Conservation (phyloP, 371 early-diverging fungal genomes). For the Mortierella polycephala region DNA sequence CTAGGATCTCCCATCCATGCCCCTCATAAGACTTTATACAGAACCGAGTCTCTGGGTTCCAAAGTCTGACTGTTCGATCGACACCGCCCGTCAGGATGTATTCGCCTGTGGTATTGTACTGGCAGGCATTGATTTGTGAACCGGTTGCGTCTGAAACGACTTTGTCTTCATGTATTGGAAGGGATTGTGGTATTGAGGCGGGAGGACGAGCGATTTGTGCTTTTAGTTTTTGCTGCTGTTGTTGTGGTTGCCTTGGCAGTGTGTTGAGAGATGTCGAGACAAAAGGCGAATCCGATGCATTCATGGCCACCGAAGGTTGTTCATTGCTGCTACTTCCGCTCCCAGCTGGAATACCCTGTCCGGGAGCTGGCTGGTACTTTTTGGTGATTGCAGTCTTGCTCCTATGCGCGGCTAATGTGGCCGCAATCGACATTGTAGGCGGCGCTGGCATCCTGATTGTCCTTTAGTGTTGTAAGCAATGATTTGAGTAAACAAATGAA, state of each 20-base stretch:
- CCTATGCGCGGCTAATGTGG: slow-evolving; percentile 49
- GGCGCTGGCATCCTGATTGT: slow-evolving; percentile 21
- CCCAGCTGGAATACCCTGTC: background rate
- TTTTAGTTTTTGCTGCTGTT: background rate
- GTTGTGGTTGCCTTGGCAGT: background rate
- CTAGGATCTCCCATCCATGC: slow-evolving; percentile 89
- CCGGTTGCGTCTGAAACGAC: slow-evolving; percentile 45
- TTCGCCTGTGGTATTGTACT: slow-evolving; percentile 77
- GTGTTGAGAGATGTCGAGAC: background rate
- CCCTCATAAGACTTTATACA: slow-evolving; percentile 83
- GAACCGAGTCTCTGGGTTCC: slow-evolving; percentile 79
- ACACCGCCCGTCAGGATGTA: slow-evolving; percentile 84
- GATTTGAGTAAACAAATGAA: background rate
- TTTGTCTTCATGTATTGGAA: slow-evolving; percentile 40
- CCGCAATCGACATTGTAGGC: slow-evolving; percentile 43
- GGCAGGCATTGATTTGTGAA: slow-evolving; percentile 62
- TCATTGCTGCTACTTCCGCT: background rate
- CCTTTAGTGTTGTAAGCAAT: slow-evolving; percentile 1
- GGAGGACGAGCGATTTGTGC: background rate
- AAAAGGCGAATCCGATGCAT: background rate
- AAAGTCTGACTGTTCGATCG: slow-evolving; percentile 82
- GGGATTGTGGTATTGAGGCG: background rate
- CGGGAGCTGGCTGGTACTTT: slow-evolving; percentile 13
- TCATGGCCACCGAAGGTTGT: background rate
- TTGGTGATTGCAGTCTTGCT: slow-evolving; percentile 13